These are phyloP conservation scores for Bolboschoenus planiculmis DNA, from an alignment of 176 grass and related monocot genomes.

Conservation along the genomic window DNA sequence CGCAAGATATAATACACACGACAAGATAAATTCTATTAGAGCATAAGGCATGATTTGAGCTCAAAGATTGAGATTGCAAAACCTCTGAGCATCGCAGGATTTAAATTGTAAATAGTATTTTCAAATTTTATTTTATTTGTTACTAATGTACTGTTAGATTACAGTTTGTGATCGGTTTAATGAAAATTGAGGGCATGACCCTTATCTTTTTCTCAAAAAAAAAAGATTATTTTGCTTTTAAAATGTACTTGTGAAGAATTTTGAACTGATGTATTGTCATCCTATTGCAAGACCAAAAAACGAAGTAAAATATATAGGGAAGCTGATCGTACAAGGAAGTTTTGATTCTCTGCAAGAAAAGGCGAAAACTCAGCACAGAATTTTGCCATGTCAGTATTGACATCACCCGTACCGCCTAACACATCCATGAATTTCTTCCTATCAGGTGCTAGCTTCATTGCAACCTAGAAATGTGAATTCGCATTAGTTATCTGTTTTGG, in stretches of 20 bases:
- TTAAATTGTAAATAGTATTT: no score
- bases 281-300: neutral
- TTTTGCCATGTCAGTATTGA: constrained; percentile 86
- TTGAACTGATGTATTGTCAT: neutral
- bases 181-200: no score
- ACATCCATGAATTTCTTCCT: constrained; percentile 98
- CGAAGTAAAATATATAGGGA: neutral
- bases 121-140: no score
- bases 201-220: no score
- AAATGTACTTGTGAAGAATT: neutral
- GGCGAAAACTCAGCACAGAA: constrained; percentile 80
- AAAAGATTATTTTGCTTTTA: neutral
- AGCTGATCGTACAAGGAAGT: constrained; percentile 48
- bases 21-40: no score
- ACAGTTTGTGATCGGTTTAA: no score
- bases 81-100: no score
- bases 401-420: constrained; percentile 60
- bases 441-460: constrained; percentile 88
- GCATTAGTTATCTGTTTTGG: neutral
- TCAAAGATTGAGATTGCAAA: no score
- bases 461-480: constrained; percentile 41
- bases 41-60: no score
- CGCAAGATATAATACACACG: no score
- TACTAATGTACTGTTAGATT: no score
- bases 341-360: constrained; percentile 77